Percentiles rank a stretch among this genome's conserved stretches.
Evolutionary conservation across 1,284 basidiomycete genomes (phyloP).

Genomic region (Tausonia pullulans): DNA sequence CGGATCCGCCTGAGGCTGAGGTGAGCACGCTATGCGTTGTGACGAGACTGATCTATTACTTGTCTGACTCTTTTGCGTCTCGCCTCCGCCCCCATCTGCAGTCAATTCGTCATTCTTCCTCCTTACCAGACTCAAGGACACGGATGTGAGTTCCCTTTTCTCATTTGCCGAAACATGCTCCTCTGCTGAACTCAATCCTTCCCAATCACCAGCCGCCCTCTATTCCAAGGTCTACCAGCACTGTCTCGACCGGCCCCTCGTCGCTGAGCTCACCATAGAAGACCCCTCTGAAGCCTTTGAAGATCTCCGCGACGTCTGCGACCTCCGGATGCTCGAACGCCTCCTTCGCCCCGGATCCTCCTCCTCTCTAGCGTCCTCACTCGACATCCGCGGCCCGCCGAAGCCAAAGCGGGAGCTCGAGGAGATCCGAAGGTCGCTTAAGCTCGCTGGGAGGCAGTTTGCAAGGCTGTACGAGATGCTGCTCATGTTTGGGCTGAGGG

Average conservation of each 20-base stretch:
- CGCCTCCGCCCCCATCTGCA: slow-evolving; percentile 23
- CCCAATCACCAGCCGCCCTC: slow-evolving; percentile 51
- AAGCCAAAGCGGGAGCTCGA: slow-evolving; percentile 32
- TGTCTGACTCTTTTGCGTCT: too few relatives aligned
- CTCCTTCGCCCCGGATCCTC: too few relatives aligned
- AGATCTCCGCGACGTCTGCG: slow-evolving; percentile 83
- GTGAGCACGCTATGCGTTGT: slow-evolving; percentile 24
- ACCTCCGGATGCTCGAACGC: slow-evolving; percentile 66
- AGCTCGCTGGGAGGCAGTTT: slow-evolving; percentile 86
- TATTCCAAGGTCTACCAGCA: slow-evolving; percentile 79
- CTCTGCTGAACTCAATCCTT: not conserved
- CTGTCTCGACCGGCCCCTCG: slow-evolving; percentile 50
- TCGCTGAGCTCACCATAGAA: slow-evolving; percentile 88
- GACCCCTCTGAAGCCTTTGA: slow-evolving; percentile 95
- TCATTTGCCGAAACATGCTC: slow-evolving; percentile 37
- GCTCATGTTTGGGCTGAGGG: slow-evolving; percentile 59
- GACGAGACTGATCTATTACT: too few relatives aligned
- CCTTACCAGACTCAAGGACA: slow-evolving; percentile 64
- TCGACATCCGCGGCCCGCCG: too few relatives aligned
- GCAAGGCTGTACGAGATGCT: slow-evolving; percentile 86
- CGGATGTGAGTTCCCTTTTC: not conserved
- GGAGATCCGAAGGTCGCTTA: slow-evolving; percentile 64
- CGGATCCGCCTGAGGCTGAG: slow-evolving; percentile 71
- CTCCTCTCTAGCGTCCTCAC: too few relatives aligned
- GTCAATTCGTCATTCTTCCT: slow-evolving; percentile 87